phyloP scores from a whole-genome alignment of 106 monocot species.

The Amphibolis antarctica region DNA sequence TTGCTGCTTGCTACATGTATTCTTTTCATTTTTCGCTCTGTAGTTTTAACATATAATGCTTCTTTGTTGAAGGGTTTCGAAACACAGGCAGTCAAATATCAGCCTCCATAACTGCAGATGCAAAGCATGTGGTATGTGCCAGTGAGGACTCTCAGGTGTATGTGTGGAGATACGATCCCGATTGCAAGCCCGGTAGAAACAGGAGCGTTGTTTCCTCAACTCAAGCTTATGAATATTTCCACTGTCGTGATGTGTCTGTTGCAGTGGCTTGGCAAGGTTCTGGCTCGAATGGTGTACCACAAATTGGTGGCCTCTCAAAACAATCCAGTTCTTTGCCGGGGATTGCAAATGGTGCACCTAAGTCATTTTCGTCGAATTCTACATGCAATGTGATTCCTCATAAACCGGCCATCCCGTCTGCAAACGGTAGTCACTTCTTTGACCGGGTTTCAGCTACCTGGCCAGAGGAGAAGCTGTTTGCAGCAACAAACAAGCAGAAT shows the following conservation, averaged over 20 bases:
- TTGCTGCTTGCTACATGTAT: no score
- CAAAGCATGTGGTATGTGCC: constrained; percentile 23
- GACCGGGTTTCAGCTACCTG: constrained; percentile 6
- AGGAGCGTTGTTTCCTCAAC: constrained; percentile 8
- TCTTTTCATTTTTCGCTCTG: background rate
- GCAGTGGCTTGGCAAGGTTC: constrained; percentile 20
- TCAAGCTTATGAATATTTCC: constrained; percentile 25
- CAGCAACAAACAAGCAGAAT: background rate
- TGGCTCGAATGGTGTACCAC: background rate
- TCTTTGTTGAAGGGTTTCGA: constrained; percentile 6
- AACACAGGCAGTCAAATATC: constrained; percentile 28
- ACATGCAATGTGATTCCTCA: background rate
- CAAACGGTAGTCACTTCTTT: background rate
- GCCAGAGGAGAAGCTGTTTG: constrained; percentile 10
- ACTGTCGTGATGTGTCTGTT: constrained; percentile 19
- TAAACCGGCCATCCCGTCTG: background rate
- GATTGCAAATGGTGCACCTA: background rate
- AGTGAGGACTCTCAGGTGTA: constrained; percentile 33
- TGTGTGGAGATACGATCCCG: constrained; percentile 16
- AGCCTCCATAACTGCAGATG: constrained; percentile 20
- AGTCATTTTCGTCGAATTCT: background rate
- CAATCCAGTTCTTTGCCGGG: background rate
- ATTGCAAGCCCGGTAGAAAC: constrained; percentile 8
- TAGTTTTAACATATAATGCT: no score
- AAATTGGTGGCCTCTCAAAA: background rate